Evolutionary conservation across 2,329 filamentous ascomycete species (phyloP).

Genomic region (Orbilia javanica): DNA sequence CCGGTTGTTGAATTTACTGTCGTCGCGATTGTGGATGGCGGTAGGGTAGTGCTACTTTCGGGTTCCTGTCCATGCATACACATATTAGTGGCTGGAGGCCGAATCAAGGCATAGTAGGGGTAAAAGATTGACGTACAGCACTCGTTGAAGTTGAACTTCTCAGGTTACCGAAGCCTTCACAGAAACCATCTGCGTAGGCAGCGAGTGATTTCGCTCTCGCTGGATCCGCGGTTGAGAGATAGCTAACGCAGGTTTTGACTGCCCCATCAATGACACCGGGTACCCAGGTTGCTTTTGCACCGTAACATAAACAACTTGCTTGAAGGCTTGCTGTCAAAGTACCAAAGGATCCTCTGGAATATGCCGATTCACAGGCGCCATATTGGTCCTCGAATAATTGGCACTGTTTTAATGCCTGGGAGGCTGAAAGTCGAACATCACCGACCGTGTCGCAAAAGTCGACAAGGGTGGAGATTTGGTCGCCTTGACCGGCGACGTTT

Average conservation of each 20-base stretch:
- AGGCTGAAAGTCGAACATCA: slow-evolving; percentile 40
- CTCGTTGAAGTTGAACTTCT: slow-evolving; percentile 22
- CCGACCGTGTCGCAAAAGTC: slow-evolving; percentile 39
- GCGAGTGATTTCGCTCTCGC: slow-evolving; percentile 18
- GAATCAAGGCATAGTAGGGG: not conserved
- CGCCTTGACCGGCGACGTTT: slow-evolving; percentile 41
- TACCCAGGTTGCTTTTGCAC: slow-evolving; percentile 25
- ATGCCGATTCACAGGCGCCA: slow-evolving; percentile 22
- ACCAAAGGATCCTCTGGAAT: slow-evolving; percentile 18
- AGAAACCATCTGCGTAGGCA: slow-evolving; percentile 24
- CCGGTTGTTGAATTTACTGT: slow-evolving; percentile 1
- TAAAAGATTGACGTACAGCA: slow-evolving; percentile 17
- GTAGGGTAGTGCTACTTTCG: slow-evolving; percentile 29
- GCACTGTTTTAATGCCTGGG: slow-evolving; percentile 33
- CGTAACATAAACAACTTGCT: slow-evolving; percentile 56
- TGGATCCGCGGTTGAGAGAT: slow-evolving; percentile 25
- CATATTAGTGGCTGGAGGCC: not conserved
- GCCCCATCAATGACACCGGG: slow-evolving; percentile 32
- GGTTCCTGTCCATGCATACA: slow-evolving; percentile 19
- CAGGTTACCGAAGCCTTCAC: slow-evolving; percentile 37
- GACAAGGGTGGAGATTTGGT: slow-evolving; percentile 38
- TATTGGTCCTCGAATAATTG: slow-evolving; percentile 39
- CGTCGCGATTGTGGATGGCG: not conserved
- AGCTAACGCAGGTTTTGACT: slow-evolving; percentile 33
- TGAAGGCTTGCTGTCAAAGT: slow-evolving; percentile 30